These are phyloP conservation scores for Fusarium nygamai DNA, from an alignment of 2,329 filamentous ascomycete species.

Conservation along the genomic window DNA sequence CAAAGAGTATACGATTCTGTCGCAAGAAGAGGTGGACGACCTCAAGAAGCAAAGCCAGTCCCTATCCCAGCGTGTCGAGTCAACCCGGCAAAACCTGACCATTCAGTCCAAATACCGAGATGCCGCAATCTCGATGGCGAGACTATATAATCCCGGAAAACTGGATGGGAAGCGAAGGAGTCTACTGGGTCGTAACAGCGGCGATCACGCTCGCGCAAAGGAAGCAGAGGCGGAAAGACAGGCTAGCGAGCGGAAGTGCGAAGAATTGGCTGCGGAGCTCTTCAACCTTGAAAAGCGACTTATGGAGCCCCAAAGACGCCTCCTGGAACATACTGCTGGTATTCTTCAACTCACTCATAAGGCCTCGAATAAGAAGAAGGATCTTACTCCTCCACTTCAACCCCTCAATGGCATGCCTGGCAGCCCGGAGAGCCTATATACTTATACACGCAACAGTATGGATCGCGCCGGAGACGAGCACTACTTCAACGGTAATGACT, in stretches of 20 bases:
- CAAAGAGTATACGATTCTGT: constrained; percentile 83
- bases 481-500: constrained; percentile 82
- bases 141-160: constrained; percentile 74
- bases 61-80: constrained; percentile 80
- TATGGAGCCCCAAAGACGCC: constrained; percentile 76
- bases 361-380: constrained; percentile 66
- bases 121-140: constrained; percentile 86
- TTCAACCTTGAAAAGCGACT: constrained; percentile 81
- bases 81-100: constrained; percentile 82
- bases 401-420: constrained; percentile 70
- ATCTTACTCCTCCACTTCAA: constrained; percentile 54
- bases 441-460: constrained; percentile 69
- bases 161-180: constrained; percentile 59
- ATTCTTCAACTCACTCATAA: constrained; percentile 92
- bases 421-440: constrained; percentile 81
- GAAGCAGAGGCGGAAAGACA: constrained; percentile 79
- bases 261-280: constrained; percentile 83
- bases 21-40: constrained; percentile 89
- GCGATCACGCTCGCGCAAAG: constrained; percentile 60
- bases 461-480: constrained; percentile 65
- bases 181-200: constrained; percentile 61
- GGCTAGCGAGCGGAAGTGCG: constrained; percentile 81
- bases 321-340: constrained; percentile 91
- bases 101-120: constrained; percentile 95
- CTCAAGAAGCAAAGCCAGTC: constrained; percentile 87